Base-by-base conservation (phyloP, 129 eudicot species). In the Dittrichia graveolens region DNA sequence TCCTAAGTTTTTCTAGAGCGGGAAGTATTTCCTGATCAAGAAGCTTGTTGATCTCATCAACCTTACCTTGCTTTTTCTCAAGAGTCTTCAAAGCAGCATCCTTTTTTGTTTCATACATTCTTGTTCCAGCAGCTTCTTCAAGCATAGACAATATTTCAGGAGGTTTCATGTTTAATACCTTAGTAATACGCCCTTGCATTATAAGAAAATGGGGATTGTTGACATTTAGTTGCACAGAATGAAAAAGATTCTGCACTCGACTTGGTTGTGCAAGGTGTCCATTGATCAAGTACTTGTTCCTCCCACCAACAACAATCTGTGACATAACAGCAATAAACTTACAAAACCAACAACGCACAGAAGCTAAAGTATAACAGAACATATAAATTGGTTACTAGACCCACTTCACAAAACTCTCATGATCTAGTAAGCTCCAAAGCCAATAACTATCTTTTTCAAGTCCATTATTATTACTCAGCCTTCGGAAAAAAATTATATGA, bases 241-340 rank as follows among this genome's bases (percentile, higher is more conserved):
- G 99, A 55, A 95, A 95, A 70, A 95, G 97, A 83, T 95, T 91
- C 72, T 95, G 99, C 37, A 95, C 99, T 77, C 99, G 84, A 77
- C 87, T 95, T 61, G 99, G 99, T 75, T 91, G 99, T 11, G 99
- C 99, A 61, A 95, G 96, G 82, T 95, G 99, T 66, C 99, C 99
- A 47, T 95, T 95, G 69, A 95, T 91, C 78, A 95, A 63, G 74
- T 95, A 95, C 78, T 95, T 95, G 87, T 95, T 95, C 83, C 99
- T 91, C 77, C 99, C 99, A 73, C 99, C 99, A 75, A 95, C 99
- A 16, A 95, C 99, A 79, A 95, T 91, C 99, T 95, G 84, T 79
- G 58, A 43, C 60, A 75, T 40, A 50, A 61, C 65, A 24, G 31
- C 31, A 24, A 70, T 6, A 49, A 42, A 34, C 31, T 24, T 24